Evolutionary conservation across 495 filamentous ascomycete species (phyloP), one percentile per base, ranked within the genome.

Genomic region (Penicillium egyptiacum): DNA sequence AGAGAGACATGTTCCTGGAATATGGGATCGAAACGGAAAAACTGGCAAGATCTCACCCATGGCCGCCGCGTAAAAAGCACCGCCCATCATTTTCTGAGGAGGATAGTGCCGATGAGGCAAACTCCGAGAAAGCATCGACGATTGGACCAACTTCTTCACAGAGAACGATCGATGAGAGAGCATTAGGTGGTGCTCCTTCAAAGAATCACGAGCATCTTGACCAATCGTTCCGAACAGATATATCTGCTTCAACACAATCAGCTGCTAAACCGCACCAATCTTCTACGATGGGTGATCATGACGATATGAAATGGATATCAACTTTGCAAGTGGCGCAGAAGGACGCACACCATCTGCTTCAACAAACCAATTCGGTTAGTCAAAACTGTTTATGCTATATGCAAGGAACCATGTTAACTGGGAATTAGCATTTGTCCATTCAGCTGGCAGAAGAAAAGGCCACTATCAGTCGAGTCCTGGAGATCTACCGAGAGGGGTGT

Each of bases 381-480:
- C 11, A 10, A 23, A 17, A 46, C 5, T 33, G 17, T 35, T 10
- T 31, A n/a, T n/a, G n/a, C n/a, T n/a, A 30, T 19, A 5, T 11
- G 10, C 16, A 42, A 61, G 39, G 56, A 16, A 42, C 17, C 42
- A 10, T 37, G 2, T 39, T 47, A 28, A 58, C 28, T 31, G 12
- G 19, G 37, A 31, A 11, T 25, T 26, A 76, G 74, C 50, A 58
- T 45, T 58, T 75, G 14, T 59, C 52, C 7, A 62, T 31, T 40
- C 67, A 74, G 26, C 62, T 75, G 25, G 66, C 68, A 11, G 55
- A 59, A n/a, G 74, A 77, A 56, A 67, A 64, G 17, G 58, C 61
- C 16, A 64, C 60, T n/a, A 63, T 74, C 11, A 59, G 41, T 5
- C 46, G 65, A 17, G 63, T 72, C 9, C 45, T 77, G 30, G 66